A percentile compares a stretch with the other conserved stretches of the same genome.
These are phyloP conservation scores for Exsudoporus frostii DNA, from an alignment of 768 basidiomycete species.

Conservation along the genomic window DNA sequence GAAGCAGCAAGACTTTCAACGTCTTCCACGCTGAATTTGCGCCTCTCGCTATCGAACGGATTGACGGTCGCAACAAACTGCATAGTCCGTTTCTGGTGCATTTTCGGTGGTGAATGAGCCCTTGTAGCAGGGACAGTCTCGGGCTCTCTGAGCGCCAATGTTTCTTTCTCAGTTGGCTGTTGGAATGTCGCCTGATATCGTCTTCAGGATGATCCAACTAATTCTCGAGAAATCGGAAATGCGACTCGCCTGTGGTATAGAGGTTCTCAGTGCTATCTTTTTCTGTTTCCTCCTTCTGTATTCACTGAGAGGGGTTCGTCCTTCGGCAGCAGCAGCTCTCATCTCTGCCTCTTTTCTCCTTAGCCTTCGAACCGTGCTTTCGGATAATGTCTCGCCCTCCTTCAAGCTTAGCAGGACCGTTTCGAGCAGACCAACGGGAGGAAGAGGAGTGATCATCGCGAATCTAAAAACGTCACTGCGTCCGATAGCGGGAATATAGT, in stretches of 20 bases:
- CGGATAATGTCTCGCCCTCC: slow-evolving; percentile 22
- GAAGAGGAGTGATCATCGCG: slow-evolving; percentile 22
- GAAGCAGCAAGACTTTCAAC: slow-evolving; percentile 15
- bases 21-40: slow-evolving; percentile 11
- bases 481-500: background rate
- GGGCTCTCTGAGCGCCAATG: background rate
- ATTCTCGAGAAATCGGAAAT: background rate
- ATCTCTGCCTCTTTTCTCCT: slow-evolving; percentile 24
- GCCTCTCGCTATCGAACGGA: background rate
- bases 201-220: background rate
- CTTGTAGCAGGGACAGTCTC: background rate
- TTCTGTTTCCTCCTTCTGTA: slow-evolving; percentile 20
- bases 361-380: slow-evolving; percentile 24
- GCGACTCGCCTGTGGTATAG: slow-evolving; percentile 10
- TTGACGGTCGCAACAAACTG: background rate
- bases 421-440: slow-evolving; percentile 19
- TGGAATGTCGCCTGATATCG: background rate
- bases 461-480: slow-evolving; percentile 8
- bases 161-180: background rate
- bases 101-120: background rate
- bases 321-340: slow-evolving; percentile 20
- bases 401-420: slow-evolving; percentile 19
- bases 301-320: slow-evolving; percentile 23
- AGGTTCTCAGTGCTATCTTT: slow-evolving; percentile 5
- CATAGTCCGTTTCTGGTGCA: background rate